Evolutionary conservation across 768 basidiomycete species (phyloP), one percentile per base, ranked within the genome.

Genomic region (Multifurca ochricompacta): DNA sequence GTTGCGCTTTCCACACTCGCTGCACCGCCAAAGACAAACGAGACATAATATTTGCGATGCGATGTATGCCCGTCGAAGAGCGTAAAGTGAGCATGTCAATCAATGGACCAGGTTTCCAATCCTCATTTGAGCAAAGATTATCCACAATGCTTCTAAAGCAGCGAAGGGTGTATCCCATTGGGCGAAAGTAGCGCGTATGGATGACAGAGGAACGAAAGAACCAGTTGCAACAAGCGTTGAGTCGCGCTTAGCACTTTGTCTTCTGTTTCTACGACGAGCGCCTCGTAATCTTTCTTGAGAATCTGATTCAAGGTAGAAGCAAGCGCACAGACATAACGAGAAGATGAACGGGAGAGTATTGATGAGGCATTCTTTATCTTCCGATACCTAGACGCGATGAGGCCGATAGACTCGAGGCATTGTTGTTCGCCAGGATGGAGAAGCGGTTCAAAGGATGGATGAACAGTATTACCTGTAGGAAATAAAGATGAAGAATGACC

Each of bases 351-450:
- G 25, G 79, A 75, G 23, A 85, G 72, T 2, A 62, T 62, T 35
- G 67, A 64, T 55, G 75, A 84, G 18, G 80, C 73, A 54, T 72
- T 65, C 67, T 81, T 85, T 66, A 95, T 82, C 58, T 74, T 83
- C 56, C 79, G 75, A 68, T 92, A 94, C 23, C 84, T 80, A 48
- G 74, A 76, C 1, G 87, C 91, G 45, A 94, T 79, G 44, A 77
- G 74, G 8, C 80, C 87, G 2, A 96, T 78, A 9, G 80, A 77
- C 63, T 91, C 84, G n/a, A 94, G 76, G 59, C 83, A 86, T 66
- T 92, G 81, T 49, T 83, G 77, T 65, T 95, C 92, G 9, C 92
- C 92, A 2, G 92, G 92, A 64, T 96, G 92, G 3, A 96, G 78
- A 14, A 92, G 79, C 3, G 81, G 74, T 6, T 68, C 64, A 63